Evolutionary conservation across 164 flowering plant species (phyloP), one percentile per base, ranked within the genome.

Genomic region (Tetracentron sinense): DNA sequence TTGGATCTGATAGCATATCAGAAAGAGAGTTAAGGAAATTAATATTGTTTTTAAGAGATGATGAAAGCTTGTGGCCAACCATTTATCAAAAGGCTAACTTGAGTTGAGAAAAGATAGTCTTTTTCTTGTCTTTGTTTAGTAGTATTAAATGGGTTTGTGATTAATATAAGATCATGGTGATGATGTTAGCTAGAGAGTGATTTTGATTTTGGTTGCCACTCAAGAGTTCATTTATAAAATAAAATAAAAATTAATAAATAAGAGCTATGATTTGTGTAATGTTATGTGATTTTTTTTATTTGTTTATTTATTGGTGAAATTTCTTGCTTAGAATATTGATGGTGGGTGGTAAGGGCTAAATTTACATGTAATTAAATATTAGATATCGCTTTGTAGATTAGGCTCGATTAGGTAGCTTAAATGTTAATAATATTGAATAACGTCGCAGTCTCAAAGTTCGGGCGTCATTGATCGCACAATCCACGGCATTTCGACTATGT

Each of bases 61-160:
- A n/a, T 67, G 73, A 61, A 56, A 67, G 74, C 79, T 72, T 70
- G 78, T 79, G 79, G 71, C 74, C 66, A 70, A 67, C 72, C 73
- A 75, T 61, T 69, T 42, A 51, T 55, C 60, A 58, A 44, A 54
- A 54, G 35, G 60, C 30, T 63, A 33, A 4, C 6, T 4, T 33
- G 38, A 33, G 38, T 4, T 33, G 38, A 33, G 38, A 8, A 33
- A 33, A 33, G 63, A 23, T 55, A 21, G 46, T 54, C 25, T 42
- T 35, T 50, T n/a, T 20, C 33, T 60, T 35, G 42, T 19, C 42
- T 60, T 68, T 56, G 67, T 59, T 50, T 62, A 66, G 30, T 25
- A 48, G 30, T 47, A 62, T 47, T 54, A 17, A 56, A 50, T 44
- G 49, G 53, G 35, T 27, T 25, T 60, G 19, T 28, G 60, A 60